Base-by-base conservation (phyloP, 257 asterid genomes). In the Penstemon davidsonii region DNA sequence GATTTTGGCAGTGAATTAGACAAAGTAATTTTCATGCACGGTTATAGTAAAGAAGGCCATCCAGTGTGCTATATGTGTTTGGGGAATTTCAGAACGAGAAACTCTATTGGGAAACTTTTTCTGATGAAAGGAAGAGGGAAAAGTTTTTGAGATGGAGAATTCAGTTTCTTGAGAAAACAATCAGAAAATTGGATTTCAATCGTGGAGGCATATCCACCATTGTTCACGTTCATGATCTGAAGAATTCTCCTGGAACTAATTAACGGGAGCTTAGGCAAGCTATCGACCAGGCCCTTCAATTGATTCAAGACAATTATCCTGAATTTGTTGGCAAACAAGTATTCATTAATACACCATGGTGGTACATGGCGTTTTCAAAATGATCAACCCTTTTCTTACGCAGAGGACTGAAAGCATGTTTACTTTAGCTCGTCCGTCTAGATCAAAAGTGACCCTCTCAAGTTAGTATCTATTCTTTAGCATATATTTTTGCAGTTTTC, bases 301-400 rank as follows among this genome's bases (percentile, higher is more conserved):
- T 80, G 64, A 54, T 80, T 64, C 82, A 80, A 52, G 85, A 80
- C 40, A 80, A 80, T 62, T 80, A 80, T 45, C 85, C 85, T 15
- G 85, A 76, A 66, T 80, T 80, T 43, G 75, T 80, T 36, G 77
- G 79, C 38, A 80, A 80, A 64, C 85, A 80, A 78, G 85, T 80
- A 64, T 3, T 79, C 69, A 76, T 79, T 45, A 82, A 82, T 62
- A 75, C 73, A 5, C 87, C 84, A 42, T 74, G 80, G 82, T 71
- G 84, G 84, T 72, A 73, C 66, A 11, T 71, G 70, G 87, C 76
- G 13, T 52, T 73, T 55, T 53, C 70, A 64, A 46, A 40, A 70
- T 82, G 80, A 82, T 76, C 5, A 76, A 79, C 62, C 82, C 87
- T 46, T 73, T 82, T 47, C 36, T 82, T 62, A 76, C 82, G 8